Base-by-base conservation (phyloP, 2,329 filamentous ascomycete genomes). In the Colletotrichum liaoningense region DNA sequence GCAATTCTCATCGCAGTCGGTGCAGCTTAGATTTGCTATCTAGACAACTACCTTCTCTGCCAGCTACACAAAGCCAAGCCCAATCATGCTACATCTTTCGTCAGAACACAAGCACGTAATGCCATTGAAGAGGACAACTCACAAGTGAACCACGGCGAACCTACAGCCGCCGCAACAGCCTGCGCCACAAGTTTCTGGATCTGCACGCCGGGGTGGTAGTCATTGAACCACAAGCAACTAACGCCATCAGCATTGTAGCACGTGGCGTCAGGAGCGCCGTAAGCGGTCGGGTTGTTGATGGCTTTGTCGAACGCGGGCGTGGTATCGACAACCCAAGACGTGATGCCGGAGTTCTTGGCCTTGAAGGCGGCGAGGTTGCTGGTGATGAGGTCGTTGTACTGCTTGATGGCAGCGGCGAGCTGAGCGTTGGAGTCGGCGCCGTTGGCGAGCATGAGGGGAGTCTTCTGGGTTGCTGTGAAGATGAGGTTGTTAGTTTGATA, bases 181-280 rank as follows among this genome's bases (percentile, higher is more conserved):
- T 78, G 73, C 0, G 81, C 84, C 1, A 86, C 83, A 6, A 86
- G 78, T 64, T 77, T 76, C 67, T 86, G 82, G 9, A 86, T 86
- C 9, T 80, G 80, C 6, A 84, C 75, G 0, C 79, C 84, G 0
- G 84, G 84, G 42, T 86, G 84, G 46, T 86, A 86, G 38, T 84
- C 77, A 63, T 86, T 83, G 68, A 82, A 84, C 85, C 86, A 87
- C 42, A 87, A 66, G 69, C 86, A 87, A 12, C 81, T 85, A 16
- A 78, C 80, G 5, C 86, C 86, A 57, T 87, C 79, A 0, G 67
- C 76, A 49, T 85, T 84, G 30, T 78, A 83, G 76, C 86, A 87
- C 1, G 79, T 83, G 1, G 84, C 83, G 57, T 87, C 79, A 1
- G 81, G 82, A 0, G 84, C 78, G 1, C 85, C 86, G 63, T 86